phyloP scores from a whole-genome alignment of 139 green algal genomes.

The Auxenochlorella protothecoides region DNA sequence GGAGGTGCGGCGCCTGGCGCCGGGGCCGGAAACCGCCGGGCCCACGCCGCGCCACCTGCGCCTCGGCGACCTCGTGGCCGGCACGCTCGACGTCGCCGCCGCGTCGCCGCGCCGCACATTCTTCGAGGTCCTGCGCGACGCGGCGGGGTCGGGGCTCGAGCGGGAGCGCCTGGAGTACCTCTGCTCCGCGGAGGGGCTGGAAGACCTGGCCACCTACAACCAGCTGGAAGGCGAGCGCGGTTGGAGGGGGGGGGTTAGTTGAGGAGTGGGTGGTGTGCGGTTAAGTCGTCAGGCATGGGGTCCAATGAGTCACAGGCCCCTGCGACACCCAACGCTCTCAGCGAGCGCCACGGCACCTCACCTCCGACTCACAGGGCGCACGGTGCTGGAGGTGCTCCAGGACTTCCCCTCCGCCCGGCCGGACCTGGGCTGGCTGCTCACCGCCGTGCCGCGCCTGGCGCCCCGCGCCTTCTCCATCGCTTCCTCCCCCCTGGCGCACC shows the following conservation, averaged over 20 bases:
- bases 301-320: too few relatives aligned
- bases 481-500: constrained; percentile 49
- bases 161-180: constrained; percentile 78
- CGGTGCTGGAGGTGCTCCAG: constrained; percentile 66
- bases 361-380: constrained; percentile 22
- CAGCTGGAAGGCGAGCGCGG: constrained; percentile 27
- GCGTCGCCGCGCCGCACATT: constrained; percentile 72
- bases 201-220: constrained; percentile 59
- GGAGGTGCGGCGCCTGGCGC: too few relatives aligned
- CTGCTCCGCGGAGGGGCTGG: constrained; percentile 53
- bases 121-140: constrained; percentile 59
- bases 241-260: not conserved
- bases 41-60: constrained; percentile 1
- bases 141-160: constrained; percentile 16
- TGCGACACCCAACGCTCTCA: too few relatives aligned
- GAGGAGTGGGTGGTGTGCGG: not conserved
- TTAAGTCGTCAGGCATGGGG: too few relatives aligned
- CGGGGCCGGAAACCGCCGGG: too few relatives aligned
- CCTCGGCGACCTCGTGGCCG: constrained; percentile 39
- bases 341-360: too few relatives aligned
- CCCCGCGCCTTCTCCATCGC: constrained; percentile 85
- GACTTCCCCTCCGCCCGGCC: constrained; percentile 67
- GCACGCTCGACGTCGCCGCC: constrained; percentile 68
- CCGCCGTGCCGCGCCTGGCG: constrained; percentile 48
- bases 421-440: constrained; percentile 75